These are phyloP conservation scores for Bidens hawaiensis DNA, from an alignment of 140 eudicot species.

Conservation along the genomic window DNA sequence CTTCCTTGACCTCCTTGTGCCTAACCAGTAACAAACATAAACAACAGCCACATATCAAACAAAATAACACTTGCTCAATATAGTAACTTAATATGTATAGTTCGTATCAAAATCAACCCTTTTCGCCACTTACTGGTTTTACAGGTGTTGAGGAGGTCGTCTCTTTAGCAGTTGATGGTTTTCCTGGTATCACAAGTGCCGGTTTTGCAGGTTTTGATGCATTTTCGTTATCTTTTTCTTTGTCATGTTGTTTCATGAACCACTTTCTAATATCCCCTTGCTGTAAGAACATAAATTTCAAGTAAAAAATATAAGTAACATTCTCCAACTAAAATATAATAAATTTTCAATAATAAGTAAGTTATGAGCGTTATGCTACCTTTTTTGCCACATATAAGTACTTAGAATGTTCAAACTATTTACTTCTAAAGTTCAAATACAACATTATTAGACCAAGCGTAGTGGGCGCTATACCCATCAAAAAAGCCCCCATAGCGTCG, in stretches of 20 bases:
- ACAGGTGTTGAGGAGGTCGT: slow-evolving; percentile 29
- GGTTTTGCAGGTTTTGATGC: slow-evolving; percentile 45
- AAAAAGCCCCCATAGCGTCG: too few species aligned
- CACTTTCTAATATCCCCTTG: slow-evolving; percentile 82
- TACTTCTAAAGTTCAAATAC: slow-evolving; percentile 2
- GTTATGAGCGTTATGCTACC: not conserved
- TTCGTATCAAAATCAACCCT: not conserved
- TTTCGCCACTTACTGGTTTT: slow-evolving; percentile 40
- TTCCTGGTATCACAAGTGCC: slow-evolving; percentile 32
- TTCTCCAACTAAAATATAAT: not conserved
- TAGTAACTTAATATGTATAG: not conserved
- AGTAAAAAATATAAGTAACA: not conserved
- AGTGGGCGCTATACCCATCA: too few species aligned
- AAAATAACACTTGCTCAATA: not conserved
- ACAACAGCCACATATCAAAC: not conserved
- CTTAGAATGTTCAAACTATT: not conserved
- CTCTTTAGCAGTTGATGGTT: slow-evolving; percentile 32
- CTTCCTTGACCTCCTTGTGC: slow-evolving; percentile 56
- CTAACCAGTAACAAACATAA: slow-evolving; percentile 22
- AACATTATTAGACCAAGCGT: too few species aligned
- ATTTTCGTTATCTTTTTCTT: slow-evolving; percentile 38
- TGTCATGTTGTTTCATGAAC: slow-evolving; percentile 77
- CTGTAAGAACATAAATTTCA: slow-evolving; percentile 14
- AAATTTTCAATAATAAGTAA: slow-evolving; percentile 5
- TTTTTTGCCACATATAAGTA: not conserved